Conservation (phyloP, 2,329 filamentous ascomycete species). For the Byssochlamys sp. region DNA sequence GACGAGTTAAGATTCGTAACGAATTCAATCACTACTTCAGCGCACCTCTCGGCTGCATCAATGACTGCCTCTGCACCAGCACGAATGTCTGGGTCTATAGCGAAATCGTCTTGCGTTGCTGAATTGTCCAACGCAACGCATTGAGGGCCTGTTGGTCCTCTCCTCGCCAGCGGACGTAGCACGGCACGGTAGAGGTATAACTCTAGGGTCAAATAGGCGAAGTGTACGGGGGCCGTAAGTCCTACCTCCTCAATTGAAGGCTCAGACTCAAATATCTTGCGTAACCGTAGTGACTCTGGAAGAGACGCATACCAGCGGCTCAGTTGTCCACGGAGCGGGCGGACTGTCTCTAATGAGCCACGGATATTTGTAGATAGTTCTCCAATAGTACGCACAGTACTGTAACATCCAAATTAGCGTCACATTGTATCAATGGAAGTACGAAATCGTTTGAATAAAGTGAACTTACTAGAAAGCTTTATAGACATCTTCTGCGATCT, state of each 20-base stretch:
- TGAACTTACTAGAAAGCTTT: slow-evolving; percentile 21
- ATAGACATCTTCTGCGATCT: slow-evolving; percentile 23
- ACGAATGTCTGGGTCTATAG: background rate
- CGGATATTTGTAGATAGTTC: slow-evolving; percentile 19
- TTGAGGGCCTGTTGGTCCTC: slow-evolving; percentile 17
- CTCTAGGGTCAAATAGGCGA: slow-evolving; percentile 28
- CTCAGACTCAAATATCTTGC: slow-evolving; percentile 16
- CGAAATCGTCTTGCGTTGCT: slow-evolving; percentile 1
- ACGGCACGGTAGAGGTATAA: slow-evolving; percentile 27
- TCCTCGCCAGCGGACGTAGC: slow-evolving; percentile 13
- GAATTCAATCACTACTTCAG: slow-evolving; percentile 21
- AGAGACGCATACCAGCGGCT: slow-evolving; percentile 23
- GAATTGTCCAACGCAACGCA: slow-evolving; percentile 14
- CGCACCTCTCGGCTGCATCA: slow-evolving; percentile 23
- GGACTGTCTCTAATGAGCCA: slow-evolving; percentile 20
- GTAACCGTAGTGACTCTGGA: slow-evolving; percentile 18
- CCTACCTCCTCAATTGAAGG: slow-evolving; percentile 7
- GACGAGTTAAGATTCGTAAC: slow-evolving; percentile 16
- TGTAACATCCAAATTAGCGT: slow-evolving; percentile 2
- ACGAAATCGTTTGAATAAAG: background rate
- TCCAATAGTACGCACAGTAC: slow-evolving; percentile 22
- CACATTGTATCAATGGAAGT: background rate
- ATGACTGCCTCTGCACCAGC: slow-evolving; percentile 13
- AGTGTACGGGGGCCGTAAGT: slow-evolving; percentile 18
- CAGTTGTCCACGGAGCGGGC: slow-evolving; percentile 17